A percentile compares a stretch with the other conserved stretches of the same genome.
phyloP scores from a whole-genome alignment of 2,329 filamentous ascomycete species.

The Colletotrichum tropicale region DNA sequence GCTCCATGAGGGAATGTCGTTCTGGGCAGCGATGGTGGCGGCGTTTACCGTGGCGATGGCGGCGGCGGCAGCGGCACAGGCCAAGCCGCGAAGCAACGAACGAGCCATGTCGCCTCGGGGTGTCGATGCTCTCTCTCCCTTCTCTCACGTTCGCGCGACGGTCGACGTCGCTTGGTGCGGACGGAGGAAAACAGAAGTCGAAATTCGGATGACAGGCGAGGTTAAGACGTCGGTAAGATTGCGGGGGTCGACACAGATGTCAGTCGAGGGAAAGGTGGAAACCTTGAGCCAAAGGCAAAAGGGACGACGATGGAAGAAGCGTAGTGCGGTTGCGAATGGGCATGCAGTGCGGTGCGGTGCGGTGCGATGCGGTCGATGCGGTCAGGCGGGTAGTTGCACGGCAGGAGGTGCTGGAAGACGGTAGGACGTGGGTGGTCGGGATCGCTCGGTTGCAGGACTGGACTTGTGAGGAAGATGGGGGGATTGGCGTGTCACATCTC shows the following conservation, averaged over 20 bases:
- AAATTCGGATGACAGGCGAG: neutral
- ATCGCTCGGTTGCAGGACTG: slow-evolving; percentile 1
- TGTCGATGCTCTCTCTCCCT: neutral
- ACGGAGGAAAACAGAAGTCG: neutral
- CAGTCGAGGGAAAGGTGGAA: neutral
- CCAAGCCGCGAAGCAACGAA: slow-evolving; percentile 31
- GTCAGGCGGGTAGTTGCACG: neutral
- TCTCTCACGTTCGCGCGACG: slow-evolving; percentile 28
- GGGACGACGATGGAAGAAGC: neutral
- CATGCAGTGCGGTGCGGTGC: slow-evolving; percentile 1
- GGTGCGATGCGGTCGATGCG: neutral
- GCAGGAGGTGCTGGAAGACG: slow-evolving; percentile 9
- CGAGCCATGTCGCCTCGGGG: slow-evolving; percentile 32
- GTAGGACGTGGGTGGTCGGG: neutral
- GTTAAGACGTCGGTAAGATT: neutral
- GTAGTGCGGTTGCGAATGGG: neutral
- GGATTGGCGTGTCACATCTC: slow-evolving; percentile 29
- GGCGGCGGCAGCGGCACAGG: slow-evolving; percentile 35
- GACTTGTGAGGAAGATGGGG: slow-evolving; percentile 12
- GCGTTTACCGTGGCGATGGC: slow-evolving; percentile 37
- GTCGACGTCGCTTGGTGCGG: slow-evolving; percentile 38
- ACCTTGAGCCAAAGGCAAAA: neutral
- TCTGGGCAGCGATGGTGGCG: slow-evolving; percentile 32
- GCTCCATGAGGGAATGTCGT: slow-evolving; percentile 42
- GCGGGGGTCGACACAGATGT: neutral